phyloP scores from a whole-genome alignment of 176 grass and related monocot genomes.

The Musa troglodytarum region DNA sequence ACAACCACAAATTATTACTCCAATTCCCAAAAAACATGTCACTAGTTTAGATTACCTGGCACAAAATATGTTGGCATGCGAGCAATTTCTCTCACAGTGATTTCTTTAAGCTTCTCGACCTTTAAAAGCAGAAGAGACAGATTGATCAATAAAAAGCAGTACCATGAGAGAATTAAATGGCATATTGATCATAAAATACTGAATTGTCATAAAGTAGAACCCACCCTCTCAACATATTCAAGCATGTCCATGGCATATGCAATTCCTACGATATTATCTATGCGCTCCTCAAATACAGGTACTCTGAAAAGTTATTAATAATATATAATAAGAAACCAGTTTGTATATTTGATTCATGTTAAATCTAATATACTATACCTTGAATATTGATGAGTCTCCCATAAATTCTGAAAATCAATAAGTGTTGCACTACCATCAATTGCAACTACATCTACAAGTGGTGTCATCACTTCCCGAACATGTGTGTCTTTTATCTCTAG shows the following conservation, averaged over 20 bases:
- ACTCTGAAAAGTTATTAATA: conserved; percentile 55
- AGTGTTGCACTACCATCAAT: conserved; percentile 70
- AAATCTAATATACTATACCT: conserved; percentile 42
- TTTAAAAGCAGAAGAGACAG: conserved; percentile 42
- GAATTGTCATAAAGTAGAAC: conserved; percentile 22
- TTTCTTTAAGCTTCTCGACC: conserved; percentile 85
- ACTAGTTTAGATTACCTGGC: conserved; percentile 42
- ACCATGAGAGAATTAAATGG: not conserved
- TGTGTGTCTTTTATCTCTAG: conserved; percentile 97
- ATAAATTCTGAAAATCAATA: conserved; percentile 83
- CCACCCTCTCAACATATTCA: conserved; percentile 79
- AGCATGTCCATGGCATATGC: conserved; percentile 99
- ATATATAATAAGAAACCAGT: conserved; percentile 15
- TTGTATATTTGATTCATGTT: conserved; percentile 8
- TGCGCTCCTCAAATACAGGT: conserved; percentile 95
- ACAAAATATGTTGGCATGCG: conserved; percentile 92
- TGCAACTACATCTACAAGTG: conserved; percentile 89
- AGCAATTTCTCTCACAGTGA: conserved; percentile 80
- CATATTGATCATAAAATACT: not conserved
- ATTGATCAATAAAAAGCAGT: not conserved
- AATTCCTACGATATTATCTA: conserved; percentile 99
- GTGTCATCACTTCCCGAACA: conserved; percentile 96
- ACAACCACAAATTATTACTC: not conserved
- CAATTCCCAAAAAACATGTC: not conserved
- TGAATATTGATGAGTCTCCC: conserved; percentile 93